Percentiles rank a stretch among this genome's conserved stretches.
Evolutionary conservation across 495 filamentous ascomycete genomes (phyloP).

Genomic region (Penicillium odoratum): DNA sequence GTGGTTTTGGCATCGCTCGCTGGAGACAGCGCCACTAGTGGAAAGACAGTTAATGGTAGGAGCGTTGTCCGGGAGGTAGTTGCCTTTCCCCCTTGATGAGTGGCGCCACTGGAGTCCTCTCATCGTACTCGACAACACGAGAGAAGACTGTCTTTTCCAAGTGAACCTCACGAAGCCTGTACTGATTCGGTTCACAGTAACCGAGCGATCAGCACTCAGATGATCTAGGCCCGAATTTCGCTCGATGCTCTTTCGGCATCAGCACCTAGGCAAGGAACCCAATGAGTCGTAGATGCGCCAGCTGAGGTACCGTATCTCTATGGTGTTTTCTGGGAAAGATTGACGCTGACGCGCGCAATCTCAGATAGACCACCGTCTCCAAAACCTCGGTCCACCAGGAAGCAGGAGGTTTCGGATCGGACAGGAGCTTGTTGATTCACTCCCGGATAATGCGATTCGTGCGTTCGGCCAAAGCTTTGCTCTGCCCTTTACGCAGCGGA

Average conservation of each 20-base stretch:
- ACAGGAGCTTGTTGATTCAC: too few species aligned
- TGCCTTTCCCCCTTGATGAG: too few species aligned
- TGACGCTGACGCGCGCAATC: constrained; percentile 6
- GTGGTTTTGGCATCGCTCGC: constrained; percentile 5
- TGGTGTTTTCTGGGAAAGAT: constrained; percentile 3
- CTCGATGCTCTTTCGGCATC: constrained; percentile 10
- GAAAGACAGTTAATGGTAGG: constrained; percentile 6
- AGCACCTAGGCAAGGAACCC: constrained; percentile 7
- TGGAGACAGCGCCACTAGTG: background rate
- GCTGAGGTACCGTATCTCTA: constrained; percentile 4
- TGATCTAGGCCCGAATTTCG: constrained; percentile 6
- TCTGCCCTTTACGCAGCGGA: background rate
- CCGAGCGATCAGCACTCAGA: constrained; percentile 9
- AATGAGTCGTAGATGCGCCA: constrained; percentile 7
- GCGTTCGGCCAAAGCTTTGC: too few species aligned
- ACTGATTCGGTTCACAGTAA: constrained; percentile 1
- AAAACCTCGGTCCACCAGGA: constrained; percentile 7
- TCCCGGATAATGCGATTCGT: too few species aligned
- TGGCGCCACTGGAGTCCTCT: too few species aligned
- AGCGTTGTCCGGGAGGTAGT: constrained; percentile 3
- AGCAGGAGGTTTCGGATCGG: constrained; percentile 3
- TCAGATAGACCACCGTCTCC: constrained; percentile 10
- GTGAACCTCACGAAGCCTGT: too few species aligned
- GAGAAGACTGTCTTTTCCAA: too few species aligned
- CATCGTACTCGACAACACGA: too few species aligned